Base-by-base conservation (phyloP, 78 protist genomes). In the Dictyostelium purpureum region DNA sequence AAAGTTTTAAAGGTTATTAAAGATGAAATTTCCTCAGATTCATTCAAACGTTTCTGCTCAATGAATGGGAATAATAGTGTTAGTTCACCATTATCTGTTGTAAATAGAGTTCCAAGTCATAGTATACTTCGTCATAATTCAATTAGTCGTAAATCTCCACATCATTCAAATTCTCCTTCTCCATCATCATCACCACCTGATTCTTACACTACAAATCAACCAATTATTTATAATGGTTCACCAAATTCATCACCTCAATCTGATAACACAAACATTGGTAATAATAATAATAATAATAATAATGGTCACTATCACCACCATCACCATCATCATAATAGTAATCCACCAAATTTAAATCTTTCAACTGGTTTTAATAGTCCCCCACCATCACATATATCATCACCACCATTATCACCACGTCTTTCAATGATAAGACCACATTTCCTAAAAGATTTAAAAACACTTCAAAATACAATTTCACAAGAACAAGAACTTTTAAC, bases 321-420 rank as follows among this genome's bases (percentile, higher is more conserved):
- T n/a, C 73, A 59, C 40, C 6, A 21, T 40, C 69, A 54, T 18
- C 66, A 45, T 31, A n/a, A n/a, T n/a, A n/a, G n/a, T n/a, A n/a
- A n/a, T n/a, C n/a, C 87, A 42, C 73, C 45, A n/a, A 33, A 35
- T 11, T 43, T 42, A 47, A 37, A 47, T 47, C 21, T 47, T 35
- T 47, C 61, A 28, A 10, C 35, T 18, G 35, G 16, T 11, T 0
- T 10, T 42, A 43, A 16, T 12, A 69, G 76, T 40, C 56, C 56
- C 18, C 31, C 76, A 67, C 31, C 67, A 59, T 42, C 54, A 2
- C 65, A 47, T 70, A 35, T 35, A 6, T 51, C 76, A 24, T 85
- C 92, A 47, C 92, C 92, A 38, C 92, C 92, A 4, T 26, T 85
- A 14, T 85, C 92, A 57, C 92, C 92, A 43, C 40, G 92, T 35